phyloP scores from a whole-genome alignment of 495 filamentous ascomycete genomes.

The Clohesyomyces aquaticus region DNA sequence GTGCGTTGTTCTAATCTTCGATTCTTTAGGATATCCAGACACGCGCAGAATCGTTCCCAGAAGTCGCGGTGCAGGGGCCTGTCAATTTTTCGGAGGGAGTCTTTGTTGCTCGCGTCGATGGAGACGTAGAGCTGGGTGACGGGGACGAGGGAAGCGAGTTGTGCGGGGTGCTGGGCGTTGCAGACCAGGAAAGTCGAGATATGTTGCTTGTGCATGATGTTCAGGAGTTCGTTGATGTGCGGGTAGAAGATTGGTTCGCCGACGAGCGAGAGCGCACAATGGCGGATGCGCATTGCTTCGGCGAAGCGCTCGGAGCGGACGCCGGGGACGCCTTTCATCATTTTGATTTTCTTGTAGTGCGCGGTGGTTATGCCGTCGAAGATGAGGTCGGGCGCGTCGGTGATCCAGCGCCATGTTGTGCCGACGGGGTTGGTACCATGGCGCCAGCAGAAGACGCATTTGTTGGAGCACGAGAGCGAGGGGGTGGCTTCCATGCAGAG shows the following conservation, averaged over 20 bases:
- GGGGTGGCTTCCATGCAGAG: slow-evolving; percentile 98
- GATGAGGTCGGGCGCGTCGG: slow-evolving; percentile 86
- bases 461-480: slow-evolving; percentile 93
- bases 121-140: slow-evolving; percentile 96
- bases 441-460: slow-evolving; percentile 98
- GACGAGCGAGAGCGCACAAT: slow-evolving; percentile 88
- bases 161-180: slow-evolving; percentile 96
- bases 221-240: slow-evolving; percentile 88
- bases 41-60: slow-evolving; percentile 91
- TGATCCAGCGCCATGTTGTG: slow-evolving; percentile 93
- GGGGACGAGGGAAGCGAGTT: slow-evolving; percentile 75
- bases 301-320: slow-evolving; percentile 88
- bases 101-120: slow-evolving; percentile 91
- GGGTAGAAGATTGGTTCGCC: slow-evolving; percentile 98
- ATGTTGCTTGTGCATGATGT: slow-evolving; percentile 77
- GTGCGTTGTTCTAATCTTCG: slow-evolving; percentile 82
- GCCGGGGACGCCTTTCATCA: slow-evolving; percentile 90
- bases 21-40: slow-evolving; percentile 85
- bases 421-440: slow-evolving; percentile 97
- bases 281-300: slow-evolving; percentile 89
- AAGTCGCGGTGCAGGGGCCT: slow-evolving; percentile 92
- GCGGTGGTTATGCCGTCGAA: slow-evolving; percentile 86
- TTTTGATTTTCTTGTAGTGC: slow-evolving; percentile 96
- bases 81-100: slow-evolving; percentile 83
- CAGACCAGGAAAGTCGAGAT: slow-evolving; percentile 96